Evolutionary conservation across 2,329 filamentous ascomycete species (phyloP), one percentile per base, ranked within the genome.

Genomic region (Chaetomium strumarium): DNA sequence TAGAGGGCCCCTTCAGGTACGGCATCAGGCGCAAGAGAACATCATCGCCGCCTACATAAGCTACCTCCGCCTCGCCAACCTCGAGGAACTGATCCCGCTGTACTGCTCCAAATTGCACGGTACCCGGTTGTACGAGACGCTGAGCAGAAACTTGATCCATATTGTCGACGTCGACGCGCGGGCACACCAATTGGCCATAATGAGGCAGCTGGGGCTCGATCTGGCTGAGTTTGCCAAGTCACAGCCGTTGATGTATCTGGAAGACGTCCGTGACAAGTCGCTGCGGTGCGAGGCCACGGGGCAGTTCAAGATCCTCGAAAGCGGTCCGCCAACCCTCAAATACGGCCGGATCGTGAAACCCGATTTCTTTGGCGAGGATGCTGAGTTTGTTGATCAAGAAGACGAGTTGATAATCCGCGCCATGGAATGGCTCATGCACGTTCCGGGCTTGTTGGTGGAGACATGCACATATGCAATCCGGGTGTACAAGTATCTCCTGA

Each of bases 11-110:
- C 63, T 64, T 46, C 68, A 68, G 41, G 66, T 65, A 33, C 63
- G 52, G 12, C 62, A 65, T 38, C 60, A 74, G 47, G 77, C 76
- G 14, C 79, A 84, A 58, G 86, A 95, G 63, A 89, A 88, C 62
- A 82, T 92, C 43, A 75, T 96, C 48, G 83, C 86, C 1, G 84
- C 82, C 4, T 97, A 97, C 66, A 86, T 95, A 51, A 86, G 87
- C 61, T 84, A 87, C 55, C 72, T 99, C 36, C 83, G 88, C 40
- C 76, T 86, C 43, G 80, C 81, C 14, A 81, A 83, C 33, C 81
- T 93, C 50, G 82, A 86, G 54, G 85, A 92, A 57, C 72, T 93
- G 39, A 86, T 96, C 51, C 91, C 93, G 0, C 74, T 95, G 1
- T 99, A 99, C 67, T 91, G 88, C 57, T 90, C 90, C 9, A 85